Conservation (phyloP, 1,284 basidiomycete genomes). For the Calocybe gambosa region DNA sequence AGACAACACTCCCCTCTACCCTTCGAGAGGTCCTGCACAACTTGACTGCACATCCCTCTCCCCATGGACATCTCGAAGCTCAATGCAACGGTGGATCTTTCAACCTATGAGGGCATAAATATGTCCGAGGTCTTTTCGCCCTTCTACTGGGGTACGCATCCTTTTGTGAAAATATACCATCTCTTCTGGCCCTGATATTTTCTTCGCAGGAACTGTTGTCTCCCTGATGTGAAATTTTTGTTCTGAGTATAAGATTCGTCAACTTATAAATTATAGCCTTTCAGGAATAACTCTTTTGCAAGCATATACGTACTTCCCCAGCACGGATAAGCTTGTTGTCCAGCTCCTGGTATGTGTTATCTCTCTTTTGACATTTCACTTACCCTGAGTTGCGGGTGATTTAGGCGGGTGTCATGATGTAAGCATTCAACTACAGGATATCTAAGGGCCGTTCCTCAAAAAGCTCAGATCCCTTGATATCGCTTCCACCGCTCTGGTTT, state of each 20-base stretch:
- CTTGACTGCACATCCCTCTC: background rate
- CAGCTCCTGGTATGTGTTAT: slow-evolving; percentile 1
- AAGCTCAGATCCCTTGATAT: background rate
- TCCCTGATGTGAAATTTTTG: slow-evolving; percentile 1
- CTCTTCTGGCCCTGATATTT: background rate
- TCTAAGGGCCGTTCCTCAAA: background rate
- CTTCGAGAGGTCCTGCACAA: background rate
- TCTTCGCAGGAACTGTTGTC: slow-evolving; percentile 5
- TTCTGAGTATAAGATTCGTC: background rate
- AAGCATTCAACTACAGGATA: background rate
- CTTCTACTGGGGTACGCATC: slow-evolving; percentile 8
- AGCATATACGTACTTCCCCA: slow-evolving; percentile 8
- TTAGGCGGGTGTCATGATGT: slow-evolving; percentile 10
- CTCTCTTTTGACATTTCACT: background rate
- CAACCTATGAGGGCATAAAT: slow-evolving; percentile 8
- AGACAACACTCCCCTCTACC: background rate
- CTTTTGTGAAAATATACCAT: background rate
- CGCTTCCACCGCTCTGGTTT: background rate
- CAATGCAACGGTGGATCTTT: background rate
- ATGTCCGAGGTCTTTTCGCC: slow-evolving; percentile 8
- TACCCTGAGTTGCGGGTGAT: background rate
- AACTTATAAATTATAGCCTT: background rate
- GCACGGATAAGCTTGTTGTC: slow-evolving; percentile 5
- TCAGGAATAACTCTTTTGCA: slow-evolving; percentile 9
- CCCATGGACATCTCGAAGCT: background rate